Evolutionary conservation across 306 rosid species (phyloP).

Genomic region (Castanea sativa): DNA sequence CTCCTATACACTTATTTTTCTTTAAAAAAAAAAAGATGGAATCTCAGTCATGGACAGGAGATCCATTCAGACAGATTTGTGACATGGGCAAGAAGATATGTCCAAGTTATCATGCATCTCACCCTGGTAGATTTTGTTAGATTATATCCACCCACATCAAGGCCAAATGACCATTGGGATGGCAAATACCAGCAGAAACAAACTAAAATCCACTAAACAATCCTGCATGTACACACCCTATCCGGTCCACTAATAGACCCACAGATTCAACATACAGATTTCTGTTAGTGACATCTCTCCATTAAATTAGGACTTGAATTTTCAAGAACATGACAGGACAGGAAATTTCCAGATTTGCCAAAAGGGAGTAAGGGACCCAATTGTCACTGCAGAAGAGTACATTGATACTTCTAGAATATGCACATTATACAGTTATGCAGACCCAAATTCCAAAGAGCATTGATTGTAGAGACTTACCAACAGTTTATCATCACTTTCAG

Average conservation of each 20-base stretch:
- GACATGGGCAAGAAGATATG: neutral
- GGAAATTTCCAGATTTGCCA: constrained; percentile 2
- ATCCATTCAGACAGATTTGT: neutral
- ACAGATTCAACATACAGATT: neutral
- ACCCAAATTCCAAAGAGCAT: neutral
- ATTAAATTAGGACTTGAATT: constrained; percentile 2
- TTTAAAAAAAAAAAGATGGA: neutral
- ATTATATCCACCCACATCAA: constrained; percentile 4
- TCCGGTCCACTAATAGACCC: neutral
- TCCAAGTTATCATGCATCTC: too few species aligned
- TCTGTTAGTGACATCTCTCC: neutral
- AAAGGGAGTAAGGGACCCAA: constrained; percentile 14
- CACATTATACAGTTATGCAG: neutral
- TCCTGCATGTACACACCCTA: neutral
- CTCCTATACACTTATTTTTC: neutral
- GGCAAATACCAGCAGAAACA: neutral
- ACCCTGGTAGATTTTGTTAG: neutral
- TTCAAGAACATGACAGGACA: constrained; percentile 3
- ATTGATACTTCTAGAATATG: neutral
- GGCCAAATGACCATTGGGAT: neutral
- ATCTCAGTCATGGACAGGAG: neutral
- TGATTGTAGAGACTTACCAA: constrained; percentile 50
- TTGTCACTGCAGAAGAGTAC: neutral
- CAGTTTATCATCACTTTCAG: constrained; percentile 40
- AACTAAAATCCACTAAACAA: neutral